A percentile compares a stretch with the other conserved stretches of the same genome.
Conservation (phyloP, 1,284 basidiomycete species). For the Abortiporus biennis region DNA sequence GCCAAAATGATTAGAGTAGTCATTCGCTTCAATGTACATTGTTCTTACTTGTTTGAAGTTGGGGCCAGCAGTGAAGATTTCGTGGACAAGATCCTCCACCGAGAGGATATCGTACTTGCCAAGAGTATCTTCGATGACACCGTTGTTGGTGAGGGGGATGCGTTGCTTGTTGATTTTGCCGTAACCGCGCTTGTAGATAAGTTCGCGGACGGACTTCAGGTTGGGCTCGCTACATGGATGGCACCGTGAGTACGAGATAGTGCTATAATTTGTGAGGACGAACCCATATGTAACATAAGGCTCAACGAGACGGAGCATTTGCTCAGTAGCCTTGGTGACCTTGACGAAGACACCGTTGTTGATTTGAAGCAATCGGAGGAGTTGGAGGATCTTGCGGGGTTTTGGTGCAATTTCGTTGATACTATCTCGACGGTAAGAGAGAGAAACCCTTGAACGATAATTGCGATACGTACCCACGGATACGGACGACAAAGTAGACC, state of each 20-base stretch:
- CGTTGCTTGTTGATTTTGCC: slow-evolving; percentile 98
- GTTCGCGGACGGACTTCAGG: slow-evolving; percentile 93
- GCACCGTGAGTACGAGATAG: no score
- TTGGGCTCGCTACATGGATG: slow-evolving; percentile 87
- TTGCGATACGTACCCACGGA: slow-evolving; percentile 70
- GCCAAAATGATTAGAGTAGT: neutral
- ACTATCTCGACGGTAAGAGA: slow-evolving; percentile 40
- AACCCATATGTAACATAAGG: slow-evolving; percentile 97
- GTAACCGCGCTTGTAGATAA: slow-evolving; percentile 99
- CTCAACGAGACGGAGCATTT: slow-evolving; percentile 97
- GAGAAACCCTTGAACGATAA: slow-evolving; percentile 1
- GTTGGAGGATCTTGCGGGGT: slow-evolving; percentile 98
- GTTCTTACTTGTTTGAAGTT: slow-evolving; percentile 92
- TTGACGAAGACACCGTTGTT: slow-evolving; percentile 99
- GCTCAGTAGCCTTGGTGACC: slow-evolving; percentile 92
- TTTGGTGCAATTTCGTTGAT: slow-evolving; percentile 99
- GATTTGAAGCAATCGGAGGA: slow-evolving; percentile 98
- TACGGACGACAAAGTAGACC: slow-evolving; percentile 97
- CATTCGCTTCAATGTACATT: neutral
- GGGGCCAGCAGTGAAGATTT: slow-evolving; percentile 93
- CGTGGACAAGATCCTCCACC: slow-evolving; percentile 97
- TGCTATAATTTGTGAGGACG: no score
- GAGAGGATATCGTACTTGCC: slow-evolving; percentile 97
- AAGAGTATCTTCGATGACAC: slow-evolving; percentile 88
- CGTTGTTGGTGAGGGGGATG: slow-evolving; percentile 93